These are phyloP conservation scores for Cercospora citrullina DNA, from an alignment of 2,329 filamentous ascomycete species.

Conservation along the genomic window DNA sequence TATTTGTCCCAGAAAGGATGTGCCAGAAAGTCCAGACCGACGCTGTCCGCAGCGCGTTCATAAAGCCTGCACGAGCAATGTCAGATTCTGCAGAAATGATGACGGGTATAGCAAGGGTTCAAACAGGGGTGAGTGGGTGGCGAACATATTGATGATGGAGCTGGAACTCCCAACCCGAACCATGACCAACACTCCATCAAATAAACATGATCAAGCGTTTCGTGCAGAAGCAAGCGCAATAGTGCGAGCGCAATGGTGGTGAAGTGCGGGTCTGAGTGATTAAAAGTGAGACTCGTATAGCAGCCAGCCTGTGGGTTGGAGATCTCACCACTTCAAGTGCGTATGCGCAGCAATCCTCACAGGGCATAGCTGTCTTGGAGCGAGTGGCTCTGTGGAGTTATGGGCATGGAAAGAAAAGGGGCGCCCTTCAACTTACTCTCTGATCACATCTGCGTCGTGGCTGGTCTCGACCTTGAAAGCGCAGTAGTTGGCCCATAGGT, in stretches of 20 bases:
- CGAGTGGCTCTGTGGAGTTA: slow-evolving; percentile 22
- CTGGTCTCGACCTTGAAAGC: slow-evolving; percentile 97
- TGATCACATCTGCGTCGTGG: slow-evolving; percentile 89
- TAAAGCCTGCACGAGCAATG: slow-evolving; percentile 67
- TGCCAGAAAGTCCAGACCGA: slow-evolving; percentile 89
- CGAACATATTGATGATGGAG: slow-evolving; percentile 34
- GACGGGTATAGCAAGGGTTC: slow-evolving; percentile 30
- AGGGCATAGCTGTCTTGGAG: slow-evolving; percentile 20
- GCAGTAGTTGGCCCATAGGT: slow-evolving; percentile 97
- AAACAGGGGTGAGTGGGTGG: slow-evolving; percentile 36
- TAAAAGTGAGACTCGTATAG: slow-evolving; percentile 36
- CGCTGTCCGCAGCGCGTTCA: slow-evolving; percentile 79
- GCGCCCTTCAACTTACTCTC: slow-evolving; percentile 90
- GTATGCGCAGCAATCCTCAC: slow-evolving; percentile 19
- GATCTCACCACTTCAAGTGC: slow-evolving; percentile 34
- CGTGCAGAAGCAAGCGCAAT: slow-evolving; percentile 19
- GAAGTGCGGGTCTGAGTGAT: slow-evolving; percentile 30
- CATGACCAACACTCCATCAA: slow-evolving; percentile 16
- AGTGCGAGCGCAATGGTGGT: slow-evolving; percentile 21
- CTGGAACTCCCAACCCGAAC: slow-evolving; percentile 18
- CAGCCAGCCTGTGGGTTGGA: slow-evolving; percentile 30
- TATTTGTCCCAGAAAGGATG: slow-evolving; percentile 99
- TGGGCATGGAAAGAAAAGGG: slow-evolving; percentile 55
- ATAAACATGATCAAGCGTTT: slow-evolving; percentile 18
- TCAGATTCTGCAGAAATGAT: slow-evolving; percentile 40